Evolutionary conservation across 805 yeast genomes (phyloP), one percentile per base, ranked within the genome.

Genomic region (Wickerhamomyces xylosicus): DNA sequence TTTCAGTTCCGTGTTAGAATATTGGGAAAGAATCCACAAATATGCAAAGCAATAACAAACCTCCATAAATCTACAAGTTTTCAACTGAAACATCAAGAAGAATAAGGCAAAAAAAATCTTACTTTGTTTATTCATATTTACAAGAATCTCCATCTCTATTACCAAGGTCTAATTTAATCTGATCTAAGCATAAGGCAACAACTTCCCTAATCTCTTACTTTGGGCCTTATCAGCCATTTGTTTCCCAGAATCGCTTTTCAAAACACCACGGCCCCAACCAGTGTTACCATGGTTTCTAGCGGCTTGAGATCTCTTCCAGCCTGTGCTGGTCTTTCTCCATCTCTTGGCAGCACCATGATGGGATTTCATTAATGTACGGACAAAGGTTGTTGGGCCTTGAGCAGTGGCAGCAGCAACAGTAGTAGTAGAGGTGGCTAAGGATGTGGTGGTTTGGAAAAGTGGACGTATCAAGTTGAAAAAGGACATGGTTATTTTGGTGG

Each of bases 251-350:
- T 81, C 67, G 50, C 69, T 70, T 43, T 74, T 65, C 52, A 82
- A 61, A 19, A 72, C 67, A 37, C 78, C 69, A 32, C 73, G 64
- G 25, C 87, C 71, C 81, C 92, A 89, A 18, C 95, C 89, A 2
- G 87, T 85, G 54, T 89, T 89, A 37, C 97, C 96, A 58, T 89
- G 97, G 48, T 84, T 82, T 64, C 95, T 75, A 10, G 95, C 95
- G 17, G 94, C 82, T 50, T 77, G 75, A 45, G 58, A 66, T 55
- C 85, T 66, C 49, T 77, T 72, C 61, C 68, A 79, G n/a, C 75
- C 72, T 34, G 66, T 64, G 2, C 83, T 85, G 4, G 83, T 80
- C 52, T 77, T 78, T 57, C 81, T 73, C 78, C 92, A 85, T 62
- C 97, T 74, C 57, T 83, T 85, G 36, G 87, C 87, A 5, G 94